Base-by-base conservation (phyloP, 768 basidiomycete species). In the Boletellus sp. region DNA sequence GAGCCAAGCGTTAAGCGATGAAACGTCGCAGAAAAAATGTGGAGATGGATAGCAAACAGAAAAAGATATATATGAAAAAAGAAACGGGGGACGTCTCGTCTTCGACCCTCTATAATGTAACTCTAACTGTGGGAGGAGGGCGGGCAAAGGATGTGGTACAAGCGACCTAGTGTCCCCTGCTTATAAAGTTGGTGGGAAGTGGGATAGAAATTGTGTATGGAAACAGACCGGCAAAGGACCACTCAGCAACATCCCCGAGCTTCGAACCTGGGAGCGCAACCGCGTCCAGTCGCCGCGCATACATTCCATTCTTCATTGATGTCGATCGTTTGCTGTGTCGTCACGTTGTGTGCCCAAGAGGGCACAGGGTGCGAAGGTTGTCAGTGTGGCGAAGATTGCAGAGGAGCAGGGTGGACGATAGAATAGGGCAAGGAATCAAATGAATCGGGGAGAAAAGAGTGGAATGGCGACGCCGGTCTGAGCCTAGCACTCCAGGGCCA, bases 41-140 rank as follows among this genome's bases (percentile, higher is more conserved):
- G 41, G n/a, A 41, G 36, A 37, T 36, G 36, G 17, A 19, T 17
- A 36, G 19, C 36, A 36, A 19, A 9, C 7, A 35, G 15, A n/a
- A 10, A 20, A 20, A 23, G 20, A 42, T 12, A 32, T 42, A 31
- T 3, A 43, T 19, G 32, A 31, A 6, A n/a, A n/a, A 38, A 23
- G 6, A 31, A 13, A 10, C 9, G 4, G 32, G 7, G 11, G 3
- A 23, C 15, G 13, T 10, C 3, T 17, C 17, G 24, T 42, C 41
- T 42, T 26, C 34, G 44, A 16, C 20, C 22, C 10, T 34, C 19
- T 11, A 31, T 57, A 45, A 26, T 17, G 31, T 48, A 47, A 42
- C 49, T 57, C 45, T 56, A 56, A 35, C n/a, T 17, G 36, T 17
- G 28, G 28, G 13, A 13, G 1, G 12, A 37, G 26, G 35, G 28